These are phyloP conservation scores for Diplodia corticola DNA, from an alignment of 2,329 filamentous ascomycete species.

Conservation along the genomic window DNA sequence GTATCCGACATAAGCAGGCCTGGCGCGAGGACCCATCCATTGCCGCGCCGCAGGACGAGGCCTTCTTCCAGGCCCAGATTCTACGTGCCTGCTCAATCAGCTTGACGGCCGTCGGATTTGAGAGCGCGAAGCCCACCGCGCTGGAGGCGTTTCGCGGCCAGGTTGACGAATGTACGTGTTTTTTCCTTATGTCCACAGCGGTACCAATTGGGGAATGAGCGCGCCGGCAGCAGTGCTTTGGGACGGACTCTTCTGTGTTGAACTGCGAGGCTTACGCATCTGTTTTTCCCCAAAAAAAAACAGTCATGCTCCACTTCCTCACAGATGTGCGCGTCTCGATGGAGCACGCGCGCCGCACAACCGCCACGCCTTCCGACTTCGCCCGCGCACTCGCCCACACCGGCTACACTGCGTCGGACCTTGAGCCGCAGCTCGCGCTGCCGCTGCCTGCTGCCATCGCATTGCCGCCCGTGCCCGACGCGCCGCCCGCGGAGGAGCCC, in stretches of 20 bases:
- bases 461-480: constrained; percentile 45
- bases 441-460: constrained; percentile 37
- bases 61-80: constrained; percentile 56
- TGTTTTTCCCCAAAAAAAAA: background rate
- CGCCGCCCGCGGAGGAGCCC: constrained; percentile 42
- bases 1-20: constrained; percentile 38
- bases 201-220: background rate
- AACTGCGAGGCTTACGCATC: background rate
- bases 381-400: constrained; percentile 51
- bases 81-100: constrained; percentile 56
- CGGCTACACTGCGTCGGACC: constrained; percentile 41
- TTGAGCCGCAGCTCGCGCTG: constrained; percentile 38
- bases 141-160: constrained; percentile 57
- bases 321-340: constrained; percentile 59
- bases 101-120: constrained; percentile 56
- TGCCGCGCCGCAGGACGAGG: constrained; percentile 48
- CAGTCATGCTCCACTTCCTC: constrained; percentile 53
- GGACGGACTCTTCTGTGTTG: too few relatives aligned
- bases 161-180: constrained; percentile 59
- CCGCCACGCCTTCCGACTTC: constrained; percentile 61
- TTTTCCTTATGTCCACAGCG: constrained; percentile 25
- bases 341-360: constrained; percentile 55
- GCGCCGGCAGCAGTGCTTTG: background rate
- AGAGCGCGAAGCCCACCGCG: constrained; percentile 55
- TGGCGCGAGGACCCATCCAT: constrained; percentile 35